Conservation (phyloP, 257 asterid species). For the Parsonsia alboflavescens region DNA sequence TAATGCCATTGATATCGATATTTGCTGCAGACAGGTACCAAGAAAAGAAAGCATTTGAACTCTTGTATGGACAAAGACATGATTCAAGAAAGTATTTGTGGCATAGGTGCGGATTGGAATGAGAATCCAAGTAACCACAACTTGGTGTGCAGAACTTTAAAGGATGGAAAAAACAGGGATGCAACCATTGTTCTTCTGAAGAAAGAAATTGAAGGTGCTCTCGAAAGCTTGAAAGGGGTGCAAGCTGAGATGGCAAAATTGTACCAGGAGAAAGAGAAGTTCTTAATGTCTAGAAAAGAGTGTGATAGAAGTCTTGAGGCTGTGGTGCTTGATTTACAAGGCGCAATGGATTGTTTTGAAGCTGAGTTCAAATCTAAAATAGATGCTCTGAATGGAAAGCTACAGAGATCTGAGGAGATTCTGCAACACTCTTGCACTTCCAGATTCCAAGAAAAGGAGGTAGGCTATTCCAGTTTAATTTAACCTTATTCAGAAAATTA, state of each 20-base stretch:
- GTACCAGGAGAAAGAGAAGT: conserved; percentile 52
- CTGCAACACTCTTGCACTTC: conserved; percentile 49
- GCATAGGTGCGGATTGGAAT: conserved; percentile 10
- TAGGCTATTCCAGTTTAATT: conserved; percentile 21
- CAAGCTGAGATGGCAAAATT: conserved; percentile 60
- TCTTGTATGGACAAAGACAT: conserved; percentile 16
- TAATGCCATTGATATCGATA: conserved; percentile 12
- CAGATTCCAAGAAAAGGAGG: conserved; percentile 67
- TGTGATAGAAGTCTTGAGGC: conserved; percentile 43
- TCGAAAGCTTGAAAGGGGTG: conserved; percentile 60
- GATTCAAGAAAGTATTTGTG: conserved; percentile 14
- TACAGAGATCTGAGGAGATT: conserved; percentile 43
- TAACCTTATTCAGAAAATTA: neutral
- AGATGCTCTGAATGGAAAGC: conserved; percentile 46
- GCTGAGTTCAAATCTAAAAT: conserved; percentile 43
- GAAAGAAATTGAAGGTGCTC: conserved; percentile 70
- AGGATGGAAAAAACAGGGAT: conserved; percentile 42
- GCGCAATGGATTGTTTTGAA: conserved; percentile 50
- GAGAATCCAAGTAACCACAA: conserved; percentile 16
- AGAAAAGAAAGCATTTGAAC: conserved; percentile 28
- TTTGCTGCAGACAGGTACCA: conserved; percentile 66
- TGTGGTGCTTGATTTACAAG: conserved; percentile 39
- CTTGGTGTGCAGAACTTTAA: conserved; percentile 21
- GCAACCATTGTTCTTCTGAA: conserved; percentile 51
- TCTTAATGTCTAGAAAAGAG: conserved; percentile 46